Evolutionary conservation across 2,329 filamentous ascomycete genomes (phyloP).

Genomic region (Fusarium sp.): DNA sequence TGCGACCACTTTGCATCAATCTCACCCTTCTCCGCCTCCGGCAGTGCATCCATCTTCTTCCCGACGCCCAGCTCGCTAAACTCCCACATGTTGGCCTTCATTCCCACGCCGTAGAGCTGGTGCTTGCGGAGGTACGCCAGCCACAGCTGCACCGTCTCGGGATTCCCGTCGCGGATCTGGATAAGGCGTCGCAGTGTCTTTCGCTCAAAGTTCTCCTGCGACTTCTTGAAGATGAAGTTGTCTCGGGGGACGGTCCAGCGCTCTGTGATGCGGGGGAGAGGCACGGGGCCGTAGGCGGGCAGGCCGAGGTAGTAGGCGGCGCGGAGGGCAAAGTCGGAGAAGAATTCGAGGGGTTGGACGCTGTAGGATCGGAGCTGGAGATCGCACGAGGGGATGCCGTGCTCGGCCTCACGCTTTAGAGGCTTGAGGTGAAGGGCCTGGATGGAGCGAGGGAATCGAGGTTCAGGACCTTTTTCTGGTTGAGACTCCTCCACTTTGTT

Average conservation of each 20-base stretch:
- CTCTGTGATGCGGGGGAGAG: constrained; percentile 86
- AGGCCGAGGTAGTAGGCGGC: constrained; percentile 94
- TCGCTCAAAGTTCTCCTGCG: constrained; percentile 96
- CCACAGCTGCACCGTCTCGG: constrained; percentile 91
- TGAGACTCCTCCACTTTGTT: constrained; percentile 19
- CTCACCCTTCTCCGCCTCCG: constrained; percentile 42
- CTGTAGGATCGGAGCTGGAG: constrained; percentile 93
- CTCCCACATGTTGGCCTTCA: constrained; percentile 99
- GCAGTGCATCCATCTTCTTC: constrained; percentile 38
- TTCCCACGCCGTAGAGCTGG: constrained; percentile 93
- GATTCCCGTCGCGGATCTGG: constrained; percentile 90
- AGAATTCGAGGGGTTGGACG: constrained; percentile 90
- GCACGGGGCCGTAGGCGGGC: constrained; percentile 84
- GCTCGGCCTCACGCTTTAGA: constrained; percentile 76
- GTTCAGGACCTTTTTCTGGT: constrained; percentile 24
- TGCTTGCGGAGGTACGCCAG: constrained; percentile 91
- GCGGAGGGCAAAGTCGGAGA: constrained; percentile 91
- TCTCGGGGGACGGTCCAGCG: constrained; percentile 92
- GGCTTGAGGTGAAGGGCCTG: constrained; percentile 89
- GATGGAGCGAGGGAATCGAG: constrained; percentile 78
- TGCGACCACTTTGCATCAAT: constrained; percentile 64
- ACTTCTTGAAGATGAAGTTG: constrained; percentile 97
- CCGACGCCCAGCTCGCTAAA: constrained; percentile 73
- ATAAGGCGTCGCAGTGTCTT: constrained; percentile 87
- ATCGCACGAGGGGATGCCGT: constrained; percentile 86